Conservation (phyloP, 2,329 filamentous ascomycete species). For the Chalaropsis ovoidea region DNA sequence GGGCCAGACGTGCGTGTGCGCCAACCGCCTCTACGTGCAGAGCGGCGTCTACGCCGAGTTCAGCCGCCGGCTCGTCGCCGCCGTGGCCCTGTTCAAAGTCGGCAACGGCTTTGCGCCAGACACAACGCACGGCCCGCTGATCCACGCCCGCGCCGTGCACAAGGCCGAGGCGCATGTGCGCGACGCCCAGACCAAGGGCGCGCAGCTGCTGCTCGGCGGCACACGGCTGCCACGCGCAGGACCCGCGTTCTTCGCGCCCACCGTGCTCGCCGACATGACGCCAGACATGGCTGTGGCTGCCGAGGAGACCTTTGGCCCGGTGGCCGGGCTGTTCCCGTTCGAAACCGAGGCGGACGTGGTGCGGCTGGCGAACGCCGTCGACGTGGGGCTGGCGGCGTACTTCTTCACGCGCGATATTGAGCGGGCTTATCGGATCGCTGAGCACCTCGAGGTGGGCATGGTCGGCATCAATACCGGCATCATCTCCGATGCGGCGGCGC, state of each 20-base stretch:
- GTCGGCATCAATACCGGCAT: constrained; percentile 72
- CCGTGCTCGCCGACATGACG: constrained; percentile 79
- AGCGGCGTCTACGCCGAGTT: constrained; percentile 68
- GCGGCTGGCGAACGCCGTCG: constrained; percentile 64
- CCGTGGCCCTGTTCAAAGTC: constrained; percentile 64
- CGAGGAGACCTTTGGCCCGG: constrained; percentile 93
- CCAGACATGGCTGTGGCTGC: constrained; percentile 70
- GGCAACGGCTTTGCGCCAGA: constrained; percentile 61
- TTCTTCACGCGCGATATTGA: constrained; percentile 66
- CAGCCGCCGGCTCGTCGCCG: constrained; percentile 55
- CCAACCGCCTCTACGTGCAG: constrained; percentile 75
- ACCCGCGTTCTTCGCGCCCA: constrained; percentile 79
- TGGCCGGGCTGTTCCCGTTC: constrained; percentile 83
- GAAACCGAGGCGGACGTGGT: constrained; percentile 83
- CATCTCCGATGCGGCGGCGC: constrained; percentile 47
- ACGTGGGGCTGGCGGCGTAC: constrained; percentile 87
- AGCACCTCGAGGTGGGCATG: constrained; percentile 75
- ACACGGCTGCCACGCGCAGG: constrained; percentile 64
- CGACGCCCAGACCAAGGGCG: constrained; percentile 70
- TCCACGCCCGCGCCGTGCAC: constrained; percentile 69
- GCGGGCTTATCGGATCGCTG: constrained; percentile 51
- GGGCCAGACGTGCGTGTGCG: constrained; percentile 90
- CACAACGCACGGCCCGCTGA: constrained; percentile 70
- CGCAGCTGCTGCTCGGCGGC: constrained; percentile 63
- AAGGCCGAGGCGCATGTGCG: constrained; percentile 74